These are phyloP conservation scores for Actinidia arguta DNA, from an alignment of 179 eudicot genomes.

Conservation along the genomic window DNA sequence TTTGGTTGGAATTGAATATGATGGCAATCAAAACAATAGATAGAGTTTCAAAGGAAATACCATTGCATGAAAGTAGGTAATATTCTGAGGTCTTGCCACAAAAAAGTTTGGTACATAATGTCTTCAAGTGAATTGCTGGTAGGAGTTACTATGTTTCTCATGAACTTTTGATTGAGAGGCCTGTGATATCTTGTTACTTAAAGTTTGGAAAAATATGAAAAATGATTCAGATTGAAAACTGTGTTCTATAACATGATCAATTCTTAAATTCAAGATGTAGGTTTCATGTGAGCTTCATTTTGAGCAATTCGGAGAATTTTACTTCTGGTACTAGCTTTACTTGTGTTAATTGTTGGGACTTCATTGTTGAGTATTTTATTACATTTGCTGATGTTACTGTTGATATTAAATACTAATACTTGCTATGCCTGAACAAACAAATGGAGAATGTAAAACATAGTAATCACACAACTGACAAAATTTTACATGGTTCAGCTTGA, in stretches of 20 bases:
- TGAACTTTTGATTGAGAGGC: neutral
- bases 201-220: neutral
- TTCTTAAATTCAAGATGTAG: too few species aligned
- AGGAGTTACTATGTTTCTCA: neutral
- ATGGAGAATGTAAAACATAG: neutral
- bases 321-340: too few species aligned
- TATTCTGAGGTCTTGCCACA: too few species aligned
- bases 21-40: neutral
- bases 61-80: neutral
- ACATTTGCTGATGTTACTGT: neutral
- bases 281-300: neutral
- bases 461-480: neutral
- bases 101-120: too few species aligned
- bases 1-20: neutral
- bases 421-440: neutral
- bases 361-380: too few species aligned
- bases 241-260: neutral
- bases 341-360: too few species aligned
- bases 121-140: neutral
- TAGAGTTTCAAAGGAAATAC: neutral
- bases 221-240: neutral
- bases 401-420: neutral
- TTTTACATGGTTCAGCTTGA: neutral
- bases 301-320: neutral
- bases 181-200: neutral